Conservation (phyloP, 116 monocot genomes). For the Cymodocea nodosa region DNA sequence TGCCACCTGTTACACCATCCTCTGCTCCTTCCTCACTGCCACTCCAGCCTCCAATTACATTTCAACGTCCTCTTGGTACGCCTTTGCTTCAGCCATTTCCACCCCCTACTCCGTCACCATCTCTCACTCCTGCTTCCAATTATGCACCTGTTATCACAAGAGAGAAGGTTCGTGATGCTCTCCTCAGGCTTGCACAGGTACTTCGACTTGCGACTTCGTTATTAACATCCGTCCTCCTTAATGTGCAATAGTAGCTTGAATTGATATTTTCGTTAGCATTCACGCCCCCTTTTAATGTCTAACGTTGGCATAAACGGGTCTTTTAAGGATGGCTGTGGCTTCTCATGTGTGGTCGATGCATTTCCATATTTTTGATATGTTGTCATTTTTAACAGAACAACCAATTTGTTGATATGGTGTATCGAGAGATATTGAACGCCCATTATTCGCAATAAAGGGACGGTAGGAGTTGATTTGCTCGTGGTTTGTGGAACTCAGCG, state of each 20-base stretch:
- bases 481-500: neutral
- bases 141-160: constrained; percentile 49
- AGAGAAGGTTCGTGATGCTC: constrained; percentile 71
- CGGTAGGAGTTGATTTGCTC: neutral
- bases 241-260: neutral
- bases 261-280: neutral
- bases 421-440: constrained; percentile 43
- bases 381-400: constrained; percentile 26
- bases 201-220: neutral
- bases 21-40: constrained; percentile 45
- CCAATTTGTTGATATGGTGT: constrained; percentile 64
- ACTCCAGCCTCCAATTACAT: constrained; percentile 42
- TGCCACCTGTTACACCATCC: constrained; percentile 31
- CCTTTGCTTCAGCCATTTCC: constrained; percentile 89
- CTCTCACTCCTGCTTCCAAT: constrained; percentile 43
- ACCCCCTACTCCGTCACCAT: constrained; percentile 74
- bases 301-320: too few relatives aligned
- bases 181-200: constrained; percentile 83
- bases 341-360: neutral
- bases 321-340: neutral
- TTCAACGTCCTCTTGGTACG: constrained; percentile 65
- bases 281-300: too few relatives aligned
- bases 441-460: constrained; percentile 11
- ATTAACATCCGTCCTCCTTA: too few relatives aligned
- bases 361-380: neutral